phyloP scores from a whole-genome alignment of 139 green algal genomes.

The Zygnema cylindricum region DNA sequence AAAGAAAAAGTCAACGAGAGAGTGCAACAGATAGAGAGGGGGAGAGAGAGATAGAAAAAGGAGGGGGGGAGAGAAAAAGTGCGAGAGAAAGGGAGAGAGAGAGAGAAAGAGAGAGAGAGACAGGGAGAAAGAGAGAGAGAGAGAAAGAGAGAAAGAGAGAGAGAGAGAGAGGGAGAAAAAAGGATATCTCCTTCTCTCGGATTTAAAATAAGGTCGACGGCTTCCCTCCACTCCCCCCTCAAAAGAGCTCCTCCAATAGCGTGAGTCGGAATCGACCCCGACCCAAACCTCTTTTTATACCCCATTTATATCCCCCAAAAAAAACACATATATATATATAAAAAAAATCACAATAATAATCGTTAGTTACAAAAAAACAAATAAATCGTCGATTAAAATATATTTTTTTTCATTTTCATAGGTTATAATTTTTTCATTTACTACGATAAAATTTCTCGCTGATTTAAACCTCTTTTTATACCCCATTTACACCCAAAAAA shows the following conservation, averaged over 20 bases:
- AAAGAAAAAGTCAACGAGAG: not conserved
- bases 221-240: slow-evolving; percentile 75
- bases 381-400: too few relatives aligned
- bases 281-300: slow-evolving; percentile 86
- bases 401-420: too few relatives aligned
- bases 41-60: not conserved
- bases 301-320: not conserved
- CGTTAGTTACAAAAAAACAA: too few relatives aligned
- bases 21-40: not conserved
- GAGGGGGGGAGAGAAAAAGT: not conserved
- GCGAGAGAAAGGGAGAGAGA: not conserved
- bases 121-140: not conserved
- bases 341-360: too few relatives aligned
- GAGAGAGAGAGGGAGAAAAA: slow-evolving; percentile 19
- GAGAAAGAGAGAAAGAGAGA: slow-evolving; percentile 20
- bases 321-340: too few relatives aligned
- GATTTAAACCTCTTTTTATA: slow-evolving; percentile 86
- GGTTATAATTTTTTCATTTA: too few relatives aligned
- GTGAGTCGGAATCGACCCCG: slow-evolving; percentile 78
- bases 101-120: not conserved
- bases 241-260: slow-evolving; percentile 77
- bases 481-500: not conserved
- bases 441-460: too few relatives aligned
- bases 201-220: slow-evolving; percentile 75
- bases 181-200: slow-evolving; percentile 58